These are phyloP conservation scores for Dictyostelium capitatum DNA, from an alignment of 78 protist genomes.

Conservation along the genomic window DNA sequence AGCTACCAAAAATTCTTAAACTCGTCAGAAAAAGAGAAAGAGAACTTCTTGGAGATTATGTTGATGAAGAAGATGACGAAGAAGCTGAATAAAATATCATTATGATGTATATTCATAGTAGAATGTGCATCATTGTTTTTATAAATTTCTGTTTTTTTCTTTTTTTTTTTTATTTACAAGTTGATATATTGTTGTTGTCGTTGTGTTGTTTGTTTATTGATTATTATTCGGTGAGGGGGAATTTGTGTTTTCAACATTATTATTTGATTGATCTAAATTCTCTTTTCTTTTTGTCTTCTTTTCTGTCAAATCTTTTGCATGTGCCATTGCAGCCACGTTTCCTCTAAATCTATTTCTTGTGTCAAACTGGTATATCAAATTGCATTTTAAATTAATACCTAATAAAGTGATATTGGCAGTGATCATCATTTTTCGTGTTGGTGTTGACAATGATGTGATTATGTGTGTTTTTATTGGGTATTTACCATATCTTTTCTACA, in stretches of 20 bases:
- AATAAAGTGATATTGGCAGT: not conserved
- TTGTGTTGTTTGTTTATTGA: not conserved
- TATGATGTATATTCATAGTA: not conserved
- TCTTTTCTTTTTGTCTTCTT: conserved; percentile 12
- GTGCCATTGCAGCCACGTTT: conserved; percentile 64
- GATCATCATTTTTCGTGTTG: not conserved
- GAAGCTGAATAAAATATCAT: not conserved
- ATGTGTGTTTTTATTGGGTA: too few species aligned
- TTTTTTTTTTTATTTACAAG: not conserved
- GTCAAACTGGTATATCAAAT: conserved; percentile 24
- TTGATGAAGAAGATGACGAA: not conserved
- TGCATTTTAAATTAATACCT: not conserved
- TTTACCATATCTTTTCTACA: conserved; percentile 75
- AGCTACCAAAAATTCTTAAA: conserved; percentile 9
- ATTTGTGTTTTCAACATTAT: not conserved
- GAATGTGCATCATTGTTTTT: too few species aligned
- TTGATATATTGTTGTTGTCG: not conserved
- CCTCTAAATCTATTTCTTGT: conserved; percentile 80
- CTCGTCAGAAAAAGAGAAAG: not conserved
- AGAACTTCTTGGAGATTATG: not conserved
- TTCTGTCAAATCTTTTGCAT: conserved; percentile 38
- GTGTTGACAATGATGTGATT: not conserved
- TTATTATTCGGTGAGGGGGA: not conserved
- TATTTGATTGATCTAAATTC: not conserved
- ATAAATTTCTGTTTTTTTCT: not conserved